Evolutionary conservation across 768 basidiomycete genomes (phyloP).

Genomic region (Podaxis rugospora): DNA sequence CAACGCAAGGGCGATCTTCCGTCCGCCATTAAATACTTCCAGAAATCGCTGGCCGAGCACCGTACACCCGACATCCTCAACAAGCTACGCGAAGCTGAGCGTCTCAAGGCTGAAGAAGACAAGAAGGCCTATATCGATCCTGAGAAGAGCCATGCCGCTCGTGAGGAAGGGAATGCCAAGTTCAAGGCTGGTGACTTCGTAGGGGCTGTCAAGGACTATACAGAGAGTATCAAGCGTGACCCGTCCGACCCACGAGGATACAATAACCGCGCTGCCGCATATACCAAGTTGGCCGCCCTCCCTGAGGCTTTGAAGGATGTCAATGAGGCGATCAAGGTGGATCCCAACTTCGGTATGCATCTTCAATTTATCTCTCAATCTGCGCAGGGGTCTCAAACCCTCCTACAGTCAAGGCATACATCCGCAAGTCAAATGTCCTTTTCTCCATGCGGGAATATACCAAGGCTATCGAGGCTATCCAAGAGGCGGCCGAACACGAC

Average conservation of each 20-base stretch:
- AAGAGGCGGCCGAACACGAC: slow-evolving; percentile 76
- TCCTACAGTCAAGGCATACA: slow-evolving; percentile 81
- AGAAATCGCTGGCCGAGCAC: slow-evolving; percentile 94
- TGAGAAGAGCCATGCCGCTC: slow-evolving; percentile 70
- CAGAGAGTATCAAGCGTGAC: slow-evolving; percentile 95
- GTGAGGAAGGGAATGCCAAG: slow-evolving; percentile 87
- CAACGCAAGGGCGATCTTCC: slow-evolving; percentile 70
- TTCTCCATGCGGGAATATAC: slow-evolving; percentile 89
- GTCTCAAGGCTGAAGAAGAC: slow-evolving; percentile 71
- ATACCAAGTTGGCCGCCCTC: slow-evolving; percentile 90
- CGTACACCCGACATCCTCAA: slow-evolving; percentile 89
- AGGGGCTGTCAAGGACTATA: slow-evolving; percentile 85
- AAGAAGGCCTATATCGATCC: slow-evolving; percentile 85
- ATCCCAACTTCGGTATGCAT: slow-evolving; percentile 73
- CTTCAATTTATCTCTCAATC: neutral
- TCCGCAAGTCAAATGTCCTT: slow-evolving; percentile 86
- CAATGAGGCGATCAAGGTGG: slow-evolving; percentile 88
- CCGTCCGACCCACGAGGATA: slow-evolving; percentile 89
- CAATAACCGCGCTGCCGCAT: slow-evolving; percentile 98
- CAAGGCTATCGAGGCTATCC: slow-evolving; percentile 79
- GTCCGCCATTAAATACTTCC: slow-evolving; percentile 84
- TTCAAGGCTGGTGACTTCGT: slow-evolving; percentile 96
- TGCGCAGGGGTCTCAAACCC: neutral
- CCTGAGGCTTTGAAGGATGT: slow-evolving; percentile 97
- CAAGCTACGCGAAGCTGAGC: slow-evolving; percentile 86